phyloP scores from a whole-genome alignment of 345 rosid genomes.

The Syzygium aqueum region DNA sequence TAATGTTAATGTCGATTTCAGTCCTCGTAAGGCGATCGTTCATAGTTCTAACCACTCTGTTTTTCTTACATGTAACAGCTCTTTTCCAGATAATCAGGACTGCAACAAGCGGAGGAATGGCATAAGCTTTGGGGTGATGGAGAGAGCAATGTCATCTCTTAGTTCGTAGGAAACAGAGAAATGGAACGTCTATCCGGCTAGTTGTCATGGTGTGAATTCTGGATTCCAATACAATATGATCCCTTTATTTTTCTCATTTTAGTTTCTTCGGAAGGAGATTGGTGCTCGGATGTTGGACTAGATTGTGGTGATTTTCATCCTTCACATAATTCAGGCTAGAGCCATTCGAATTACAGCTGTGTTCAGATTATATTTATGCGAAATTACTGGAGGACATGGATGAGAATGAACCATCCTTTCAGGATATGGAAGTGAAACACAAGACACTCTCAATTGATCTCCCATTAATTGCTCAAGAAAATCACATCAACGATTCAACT shows the following conservation, averaged over 20 bases:
- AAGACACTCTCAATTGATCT: not conserved
- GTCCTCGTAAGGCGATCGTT: not conserved
- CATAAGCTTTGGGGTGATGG: slow-evolving; percentile 18
- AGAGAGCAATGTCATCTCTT: not conserved
- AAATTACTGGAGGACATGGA: not conserved
- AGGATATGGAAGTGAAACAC: not conserved
- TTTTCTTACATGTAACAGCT: slow-evolving; percentile 39
- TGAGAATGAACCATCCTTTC: not conserved
- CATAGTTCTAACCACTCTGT: not conserved
- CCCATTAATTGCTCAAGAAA: not conserved
- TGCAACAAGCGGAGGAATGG: slow-evolving; percentile 65
- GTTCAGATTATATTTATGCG: not conserved
- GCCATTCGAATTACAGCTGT: not conserved
- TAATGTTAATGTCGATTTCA: not conserved
- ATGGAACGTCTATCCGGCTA: not conserved
- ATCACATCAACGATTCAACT: not conserved
- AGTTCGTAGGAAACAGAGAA: not conserved
- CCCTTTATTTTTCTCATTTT: not conserved
- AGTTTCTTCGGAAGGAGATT: not conserved
- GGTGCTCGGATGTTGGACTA: not conserved
- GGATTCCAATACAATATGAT: not conserved
- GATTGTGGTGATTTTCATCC: not conserved
- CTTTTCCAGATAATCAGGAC: slow-evolving; percentile 95
- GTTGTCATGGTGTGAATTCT: not conserved
- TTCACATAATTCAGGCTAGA: not conserved